phyloP scores from a whole-genome alignment of 2,329 filamentous ascomycete genomes.

The Penicillium griseofulvum region DNA sequence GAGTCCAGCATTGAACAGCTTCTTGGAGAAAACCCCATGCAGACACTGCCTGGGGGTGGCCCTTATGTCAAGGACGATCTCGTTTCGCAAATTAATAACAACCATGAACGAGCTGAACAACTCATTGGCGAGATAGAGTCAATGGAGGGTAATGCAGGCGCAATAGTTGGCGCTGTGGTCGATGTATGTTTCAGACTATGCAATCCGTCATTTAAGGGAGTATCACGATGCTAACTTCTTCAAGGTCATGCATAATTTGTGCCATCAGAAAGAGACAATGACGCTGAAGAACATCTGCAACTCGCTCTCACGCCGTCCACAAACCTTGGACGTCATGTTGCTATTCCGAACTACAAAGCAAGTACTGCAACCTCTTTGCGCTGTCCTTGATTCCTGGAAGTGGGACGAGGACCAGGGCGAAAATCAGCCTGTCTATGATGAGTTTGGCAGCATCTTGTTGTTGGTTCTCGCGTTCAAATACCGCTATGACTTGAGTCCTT shows the following conservation, averaged over 20 bases:
- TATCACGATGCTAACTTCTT: conserved; percentile 5
- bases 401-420: conserved; percentile 65
- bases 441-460: conserved; percentile 62
- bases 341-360: conserved; percentile 58
- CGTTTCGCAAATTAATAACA: conserved; percentile 72
- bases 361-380: conserved; percentile 58
- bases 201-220: neutral
- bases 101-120: conserved; percentile 71
- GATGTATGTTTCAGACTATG: conserved; percentile 52
- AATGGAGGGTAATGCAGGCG: conserved; percentile 88
- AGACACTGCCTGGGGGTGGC: conserved; percentile 69
- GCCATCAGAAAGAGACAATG: conserved; percentile 60
- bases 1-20: conserved; percentile 75
- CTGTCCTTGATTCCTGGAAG: conserved; percentile 60
- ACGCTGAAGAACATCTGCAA: conserved; percentile 62
- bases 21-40: conserved; percentile 79
- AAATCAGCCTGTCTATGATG: conserved; percentile 64
- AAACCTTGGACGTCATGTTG: conserved; percentile 58
- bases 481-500: conserved; percentile 54
- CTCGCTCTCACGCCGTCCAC: conserved; percentile 54
- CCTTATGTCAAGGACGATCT: conserved; percentile 76
- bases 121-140: conserved; percentile 80
- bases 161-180: conserved; percentile 73
- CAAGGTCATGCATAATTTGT: conserved; percentile 56
- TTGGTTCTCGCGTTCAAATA: conserved; percentile 58